A percentile compares a stretch with the other conserved stretches of the same genome.
phyloP scores from a whole-genome alignment of 768 basidiomycete species.

The Rhizopogon rudus region DNA sequence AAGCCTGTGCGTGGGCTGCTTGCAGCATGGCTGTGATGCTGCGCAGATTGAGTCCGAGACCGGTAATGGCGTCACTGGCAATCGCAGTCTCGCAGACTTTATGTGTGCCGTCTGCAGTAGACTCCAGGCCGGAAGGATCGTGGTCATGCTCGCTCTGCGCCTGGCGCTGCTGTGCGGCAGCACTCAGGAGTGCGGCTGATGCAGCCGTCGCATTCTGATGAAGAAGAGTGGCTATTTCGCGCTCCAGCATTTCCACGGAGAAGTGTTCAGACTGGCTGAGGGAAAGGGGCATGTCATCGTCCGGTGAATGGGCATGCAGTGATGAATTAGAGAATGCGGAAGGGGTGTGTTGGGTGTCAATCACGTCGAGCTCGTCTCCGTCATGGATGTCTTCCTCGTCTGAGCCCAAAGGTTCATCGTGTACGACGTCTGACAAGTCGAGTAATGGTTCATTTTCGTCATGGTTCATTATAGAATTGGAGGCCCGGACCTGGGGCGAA shows the following conservation, averaged over 20 bases:
- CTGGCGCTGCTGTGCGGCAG: slow-evolving; percentile 67
- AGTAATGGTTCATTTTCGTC: slow-evolving; percentile 61
- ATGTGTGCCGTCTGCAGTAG: slow-evolving; percentile 14
- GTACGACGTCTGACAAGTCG: slow-evolving; percentile 79
- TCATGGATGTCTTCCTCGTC: slow-evolving; percentile 36
- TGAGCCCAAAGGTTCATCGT: slow-evolving; percentile 69
- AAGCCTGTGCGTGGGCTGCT: slow-evolving; percentile 63
- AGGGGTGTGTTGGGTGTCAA: slow-evolving; percentile 26
- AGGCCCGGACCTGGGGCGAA: not conserved
- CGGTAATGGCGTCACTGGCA: slow-evolving; percentile 16
- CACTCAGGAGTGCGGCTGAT: slow-evolving; percentile 56
- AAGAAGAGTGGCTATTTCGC: slow-evolving; percentile 69
- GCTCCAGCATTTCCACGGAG: slow-evolving; percentile 71
- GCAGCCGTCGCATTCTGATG: slow-evolving; percentile 72
- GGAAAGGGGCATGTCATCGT: slow-evolving; percentile 28
- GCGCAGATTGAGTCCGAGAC: slow-evolving; percentile 53
- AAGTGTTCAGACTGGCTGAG: slow-evolving; percentile 45
- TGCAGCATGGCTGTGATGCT: slow-evolving; percentile 77
- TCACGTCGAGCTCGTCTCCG: slow-evolving; percentile 23
- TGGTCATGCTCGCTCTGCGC: slow-evolving; percentile 35
- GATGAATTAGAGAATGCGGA: slow-evolving; percentile 18
- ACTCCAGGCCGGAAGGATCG: slow-evolving; percentile 24
- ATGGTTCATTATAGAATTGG: slow-evolving; percentile 34
- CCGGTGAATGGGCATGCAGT: slow-evolving; percentile 12
- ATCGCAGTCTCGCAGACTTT: not conserved